phyloP scores from a whole-genome alignment of 2,329 filamentous ascomycete species.

The Allantophomopsis cytisporea region DNA sequence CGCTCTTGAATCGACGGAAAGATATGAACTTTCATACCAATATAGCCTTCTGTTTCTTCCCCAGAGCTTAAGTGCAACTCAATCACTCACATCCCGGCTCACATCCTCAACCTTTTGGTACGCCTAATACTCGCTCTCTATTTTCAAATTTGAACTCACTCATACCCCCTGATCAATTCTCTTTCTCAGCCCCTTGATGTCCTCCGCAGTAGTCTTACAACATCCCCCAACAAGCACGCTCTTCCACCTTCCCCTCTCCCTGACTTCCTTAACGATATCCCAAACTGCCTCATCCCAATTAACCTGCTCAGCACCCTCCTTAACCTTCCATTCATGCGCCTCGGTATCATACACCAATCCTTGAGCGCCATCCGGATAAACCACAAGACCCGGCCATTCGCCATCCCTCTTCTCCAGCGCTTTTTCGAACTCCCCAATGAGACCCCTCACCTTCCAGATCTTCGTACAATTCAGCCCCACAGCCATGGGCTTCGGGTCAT shows the following conservation, averaged over 20 bases:
- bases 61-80: no score
- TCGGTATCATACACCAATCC: slow-evolving; percentile 49
- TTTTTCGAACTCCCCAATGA: slow-evolving; percentile 37
- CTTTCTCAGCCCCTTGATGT: slow-evolving; percentile 17
- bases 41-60: no score
- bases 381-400: slow-evolving; percentile 35
- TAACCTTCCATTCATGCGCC: slow-evolving; percentile 40
- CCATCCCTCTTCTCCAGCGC: slow-evolving; percentile 20
- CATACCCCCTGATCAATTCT: background rate
- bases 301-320: background rate
- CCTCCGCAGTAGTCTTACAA: slow-evolving; percentile 21
- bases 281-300: slow-evolving; percentile 17
- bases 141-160: background rate
- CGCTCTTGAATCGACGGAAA: no score
- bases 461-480: slow-evolving; percentile 56
- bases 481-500: slow-evolving; percentile 32
- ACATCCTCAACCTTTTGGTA: no score
- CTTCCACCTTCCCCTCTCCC: slow-evolving; percentile 3
- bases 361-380: slow-evolving; percentile 54
- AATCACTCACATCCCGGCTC: no score
- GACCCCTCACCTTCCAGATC: slow-evolving; percentile 38
- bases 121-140: background rate
- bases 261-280: slow-evolving; percentile 13
- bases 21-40: no score
- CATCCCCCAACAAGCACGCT: slow-evolving; percentile 23